Base-by-base conservation (phyloP, 495 filamentous ascomycete species). In the Halenospora varia region DNA sequence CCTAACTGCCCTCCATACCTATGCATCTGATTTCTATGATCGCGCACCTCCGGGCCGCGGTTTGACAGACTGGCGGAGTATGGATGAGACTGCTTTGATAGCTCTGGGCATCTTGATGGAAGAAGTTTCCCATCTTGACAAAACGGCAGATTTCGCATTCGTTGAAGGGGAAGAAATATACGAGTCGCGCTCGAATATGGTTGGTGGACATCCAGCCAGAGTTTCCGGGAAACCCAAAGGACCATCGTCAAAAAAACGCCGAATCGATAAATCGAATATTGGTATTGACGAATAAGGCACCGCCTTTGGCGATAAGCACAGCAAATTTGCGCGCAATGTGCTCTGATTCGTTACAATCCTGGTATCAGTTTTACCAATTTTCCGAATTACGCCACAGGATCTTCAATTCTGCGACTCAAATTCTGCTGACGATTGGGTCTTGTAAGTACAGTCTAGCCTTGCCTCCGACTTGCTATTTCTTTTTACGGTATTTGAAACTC, bases 41-140 rank as follows among this genome's bases (percentile, higher is more conserved):
- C 63, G 63, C 20, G 48, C 60, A 25, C 49, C 58, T 10, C 19
- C 48, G 25, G 56, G 61, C 50, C 26, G 51, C 13, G 62, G 57
- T 40, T 15, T 24, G 11, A 41, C 13, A 18, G 63, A 63, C 35
- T 82, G 84, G 67, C 72, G 77, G 24, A 90, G 82, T 59, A 80
- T 96, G 82, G 88, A 96, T 65, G 92, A 91, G 71, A 93, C 88
- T 9, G 90, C 90, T 1, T 68, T 96, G 51, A 73, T 96, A 56
- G 88, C 88, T 0, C 73, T 95, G 70, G 92, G 90, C 0, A 83
- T 96, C 22, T 63, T 96, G 53, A 69, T 96, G 29, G 92, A 96
- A 71, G 92, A 96, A 67, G 77, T 86, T 53, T 73, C 79, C 3
- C 75, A 74, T 0, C 71, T 96, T 11, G 90, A 88, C 1, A 74